phyloP scores from a whole-genome alignment of 768 basidiomycete genomes.

The Macrolepiota albuminosa region DNA sequence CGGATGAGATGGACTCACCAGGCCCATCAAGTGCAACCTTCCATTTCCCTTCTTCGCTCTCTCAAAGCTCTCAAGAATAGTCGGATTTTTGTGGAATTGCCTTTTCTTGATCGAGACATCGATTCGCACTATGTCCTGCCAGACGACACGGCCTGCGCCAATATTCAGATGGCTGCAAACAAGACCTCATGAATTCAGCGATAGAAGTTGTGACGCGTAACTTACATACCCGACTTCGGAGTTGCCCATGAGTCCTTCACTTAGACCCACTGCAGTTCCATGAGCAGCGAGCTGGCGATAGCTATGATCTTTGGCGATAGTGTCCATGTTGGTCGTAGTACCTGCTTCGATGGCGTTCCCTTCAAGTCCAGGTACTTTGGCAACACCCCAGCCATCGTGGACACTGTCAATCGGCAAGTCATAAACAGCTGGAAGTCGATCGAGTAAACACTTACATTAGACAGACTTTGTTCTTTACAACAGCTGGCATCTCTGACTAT shows the following conservation, averaged over 20 bases:
- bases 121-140: constrained; percentile 97
- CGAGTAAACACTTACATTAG: constrained; percentile 58
- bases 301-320: constrained; percentile 71
- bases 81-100: constrained; percentile 75
- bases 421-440: background rate
- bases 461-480: constrained; percentile 86
- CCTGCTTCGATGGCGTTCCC: constrained; percentile 89
- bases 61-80: constrained; percentile 68
- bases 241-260: constrained; percentile 95
- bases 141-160: constrained; percentile 90
- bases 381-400: constrained; percentile 95
- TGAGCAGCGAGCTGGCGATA: constrained; percentile 75
- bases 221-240: constrained; percentile 87
- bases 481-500: constrained; percentile 12
- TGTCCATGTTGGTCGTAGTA: constrained; percentile 86
- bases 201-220: background rate
- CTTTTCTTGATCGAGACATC: constrained; percentile 88
- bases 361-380: constrained; percentile 59
- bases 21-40: constrained; percentile 82
- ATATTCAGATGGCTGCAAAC: constrained; percentile 83
- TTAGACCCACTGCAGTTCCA: constrained; percentile 88
- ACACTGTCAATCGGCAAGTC: constrained; percentile 43
- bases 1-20: constrained; percentile 43
- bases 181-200: background rate
- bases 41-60: constrained; percentile 80